These are phyloP conservation scores for Claviceps digitariae DNA, from an alignment of 2,329 filamentous ascomycete genomes.

Conservation along the genomic window DNA sequence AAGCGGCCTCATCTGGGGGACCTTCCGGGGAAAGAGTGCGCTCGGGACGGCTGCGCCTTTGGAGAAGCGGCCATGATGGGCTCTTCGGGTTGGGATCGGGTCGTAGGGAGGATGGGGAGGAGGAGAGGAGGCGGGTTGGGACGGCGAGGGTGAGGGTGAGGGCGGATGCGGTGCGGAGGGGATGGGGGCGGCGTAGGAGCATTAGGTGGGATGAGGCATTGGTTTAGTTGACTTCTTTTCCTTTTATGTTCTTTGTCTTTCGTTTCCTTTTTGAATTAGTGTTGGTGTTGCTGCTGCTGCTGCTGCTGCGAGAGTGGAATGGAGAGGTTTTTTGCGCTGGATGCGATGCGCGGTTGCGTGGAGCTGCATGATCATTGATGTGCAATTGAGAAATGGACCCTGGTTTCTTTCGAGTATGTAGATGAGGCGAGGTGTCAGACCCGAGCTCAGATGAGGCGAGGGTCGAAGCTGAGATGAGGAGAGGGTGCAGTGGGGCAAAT, in stretches of 20 bases:
- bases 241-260: background rate
- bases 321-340: background rate
- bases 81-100: background rate
- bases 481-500: no score
- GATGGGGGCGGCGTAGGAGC: slow-evolving; percentile 19
- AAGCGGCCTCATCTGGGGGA: background rate
- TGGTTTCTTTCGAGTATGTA: no score
- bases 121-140: background rate
- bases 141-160: slow-evolving; percentile 10
- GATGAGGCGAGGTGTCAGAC: no score
- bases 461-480: no score
- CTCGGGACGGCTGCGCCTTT: background rate
- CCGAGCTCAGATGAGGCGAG: no score
- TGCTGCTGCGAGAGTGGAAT: background rate
- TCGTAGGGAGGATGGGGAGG: background rate
- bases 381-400: no score
- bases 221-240: background rate
- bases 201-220: slow-evolving; percentile 10
- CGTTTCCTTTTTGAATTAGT: background rate
- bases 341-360: background rate
- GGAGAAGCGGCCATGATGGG: slow-evolving; percentile 5
- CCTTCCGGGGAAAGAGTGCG: background rate
- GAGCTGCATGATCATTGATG: background rate
- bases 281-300: background rate
- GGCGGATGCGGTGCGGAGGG: slow-evolving; percentile 13